These are phyloP conservation scores for Avena insularis DNA, from an alignment of 176 grass and related monocot genomes.

Conservation along the genomic window DNA sequence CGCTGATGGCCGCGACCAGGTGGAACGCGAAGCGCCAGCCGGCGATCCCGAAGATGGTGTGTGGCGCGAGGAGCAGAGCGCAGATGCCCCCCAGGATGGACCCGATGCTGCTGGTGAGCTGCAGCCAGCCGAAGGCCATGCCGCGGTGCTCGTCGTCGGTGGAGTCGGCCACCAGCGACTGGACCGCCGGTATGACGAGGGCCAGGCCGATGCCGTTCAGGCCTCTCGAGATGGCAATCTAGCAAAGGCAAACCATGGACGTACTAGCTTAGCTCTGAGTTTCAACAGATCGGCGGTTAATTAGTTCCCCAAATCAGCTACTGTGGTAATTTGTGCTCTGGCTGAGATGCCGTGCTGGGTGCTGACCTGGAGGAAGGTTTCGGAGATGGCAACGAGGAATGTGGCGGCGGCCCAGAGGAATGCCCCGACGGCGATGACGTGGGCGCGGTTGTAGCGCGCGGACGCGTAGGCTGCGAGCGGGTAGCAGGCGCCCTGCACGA, in stretches of 20 bases:
- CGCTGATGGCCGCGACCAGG: slow-evolving; percentile 63
- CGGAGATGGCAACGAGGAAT: slow-evolving; percentile 81
- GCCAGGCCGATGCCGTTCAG: slow-evolving; percentile 82
- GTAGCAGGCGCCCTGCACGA: no score
- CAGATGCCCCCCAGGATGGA: slow-evolving; percentile 68
- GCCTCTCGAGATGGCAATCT: slow-evolving; percentile 80
- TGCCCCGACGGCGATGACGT: slow-evolving; percentile 57
- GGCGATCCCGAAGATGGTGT: slow-evolving; percentile 62
- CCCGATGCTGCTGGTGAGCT: slow-evolving; percentile 65
- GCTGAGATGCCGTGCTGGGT: background rate
- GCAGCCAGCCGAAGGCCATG: slow-evolving; percentile 70
- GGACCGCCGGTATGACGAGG: slow-evolving; percentile 66
- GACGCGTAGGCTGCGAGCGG: no score
- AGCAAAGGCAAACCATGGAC: background rate
- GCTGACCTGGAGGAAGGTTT: slow-evolving; percentile 75
- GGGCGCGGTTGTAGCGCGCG: no score
- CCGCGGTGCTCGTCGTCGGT: slow-evolving; percentile 68
- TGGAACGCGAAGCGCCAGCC: slow-evolving; percentile 88
- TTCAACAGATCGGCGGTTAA: background rate
- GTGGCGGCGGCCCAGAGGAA: slow-evolving; percentile 90
- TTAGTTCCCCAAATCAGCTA: background rate
- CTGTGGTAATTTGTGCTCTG: background rate
- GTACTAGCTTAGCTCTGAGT: background rate
- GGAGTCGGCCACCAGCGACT: slow-evolving; percentile 72
- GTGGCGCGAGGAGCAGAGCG: slow-evolving; percentile 58